Conservation (phyloP, 179 eudicot genomes). For the Actinidia polygama region DNA sequence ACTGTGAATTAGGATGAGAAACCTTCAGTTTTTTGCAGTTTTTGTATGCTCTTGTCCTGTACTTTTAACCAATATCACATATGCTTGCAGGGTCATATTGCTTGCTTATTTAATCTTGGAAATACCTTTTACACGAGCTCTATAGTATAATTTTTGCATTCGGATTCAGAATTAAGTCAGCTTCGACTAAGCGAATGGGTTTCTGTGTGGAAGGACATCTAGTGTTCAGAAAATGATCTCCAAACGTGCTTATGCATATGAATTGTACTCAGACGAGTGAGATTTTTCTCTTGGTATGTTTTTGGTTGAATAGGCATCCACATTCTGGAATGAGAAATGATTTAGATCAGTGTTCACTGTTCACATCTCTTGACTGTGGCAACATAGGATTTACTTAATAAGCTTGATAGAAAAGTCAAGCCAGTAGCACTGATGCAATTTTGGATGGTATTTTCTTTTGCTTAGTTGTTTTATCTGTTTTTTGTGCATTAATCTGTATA, state of each 20-base stretch:
- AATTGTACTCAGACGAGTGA: constrained; percentile 13
- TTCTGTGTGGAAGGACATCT: too few species aligned
- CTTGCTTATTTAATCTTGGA: too few species aligned
- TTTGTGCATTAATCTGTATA: background rate
- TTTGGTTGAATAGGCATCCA: constrained; percentile 59
- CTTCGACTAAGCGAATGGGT: too few species aligned
- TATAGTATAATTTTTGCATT: too few species aligned
- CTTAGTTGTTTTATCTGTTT: background rate
- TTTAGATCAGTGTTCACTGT: constrained; percentile 84
- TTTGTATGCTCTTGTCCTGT: background rate
- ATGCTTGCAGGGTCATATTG: too few species aligned
- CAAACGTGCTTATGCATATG: background rate
- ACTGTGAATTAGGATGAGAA: background rate
- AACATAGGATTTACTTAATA: constrained; percentile 77
- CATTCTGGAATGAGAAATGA: constrained; percentile 77
- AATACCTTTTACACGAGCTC: too few species aligned
- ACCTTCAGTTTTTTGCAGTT: background rate
- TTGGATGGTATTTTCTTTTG: constrained; percentile 63
- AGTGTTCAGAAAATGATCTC: background rate
- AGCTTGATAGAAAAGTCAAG: constrained; percentile 87
- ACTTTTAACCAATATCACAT: constrained; percentile 3
- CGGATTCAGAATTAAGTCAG: too few species aligned
- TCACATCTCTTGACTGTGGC: constrained; percentile 92
- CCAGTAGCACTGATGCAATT: constrained; percentile 95
- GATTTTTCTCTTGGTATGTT: background rate